phyloP scores from a whole-genome alignment of 805 yeast species.

The Ogataea henricii region DNA sequence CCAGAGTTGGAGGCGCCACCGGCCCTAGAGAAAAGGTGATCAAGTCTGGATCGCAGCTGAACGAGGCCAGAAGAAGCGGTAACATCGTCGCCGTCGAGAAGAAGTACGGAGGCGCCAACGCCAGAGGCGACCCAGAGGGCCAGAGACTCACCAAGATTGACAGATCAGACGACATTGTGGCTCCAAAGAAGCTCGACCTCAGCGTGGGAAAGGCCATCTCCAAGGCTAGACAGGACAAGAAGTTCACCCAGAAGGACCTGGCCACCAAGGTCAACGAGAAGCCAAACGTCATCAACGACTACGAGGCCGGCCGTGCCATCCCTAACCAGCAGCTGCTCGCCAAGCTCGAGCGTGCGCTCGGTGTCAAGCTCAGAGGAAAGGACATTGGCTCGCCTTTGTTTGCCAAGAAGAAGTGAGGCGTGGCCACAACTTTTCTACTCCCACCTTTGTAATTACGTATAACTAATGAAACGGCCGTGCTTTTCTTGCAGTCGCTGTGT shows the following conservation, averaged over 20 bases:
- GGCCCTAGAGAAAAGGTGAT: slow-evolving; percentile 89
- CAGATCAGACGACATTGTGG: slow-evolving; percentile 89
- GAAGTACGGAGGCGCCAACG: slow-evolving; percentile 76
- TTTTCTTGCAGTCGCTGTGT: not conserved
- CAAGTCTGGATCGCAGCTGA: slow-evolving; percentile 71
- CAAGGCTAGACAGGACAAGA: slow-evolving; percentile 84
- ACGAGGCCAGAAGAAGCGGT: slow-evolving; percentile 94
- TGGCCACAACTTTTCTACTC: not conserved
- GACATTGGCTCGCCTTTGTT: slow-evolving; percentile 88
- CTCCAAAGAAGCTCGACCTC: slow-evolving; percentile 84
- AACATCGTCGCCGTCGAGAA: slow-evolving; percentile 88
- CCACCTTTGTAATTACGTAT: slow-evolving; percentile 5
- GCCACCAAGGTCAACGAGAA: slow-evolving; percentile 96
- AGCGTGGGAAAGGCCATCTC: slow-evolving; percentile 86
- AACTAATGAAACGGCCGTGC: slow-evolving; percentile 5
- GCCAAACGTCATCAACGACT: slow-evolving; percentile 92
- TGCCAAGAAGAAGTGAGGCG: slow-evolving; percentile 47
- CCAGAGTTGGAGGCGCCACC: slow-evolving; percentile 75
- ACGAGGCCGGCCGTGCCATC: slow-evolving; percentile 94
- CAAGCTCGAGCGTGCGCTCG: slow-evolving; percentile 90
- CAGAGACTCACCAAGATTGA: slow-evolving; percentile 93
- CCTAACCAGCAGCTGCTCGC: slow-evolving; percentile 95
- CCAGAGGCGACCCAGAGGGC: slow-evolving; percentile 77
- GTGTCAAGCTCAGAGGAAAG: slow-evolving; percentile 94
- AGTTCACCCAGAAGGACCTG: slow-evolving; percentile 90